Evolutionary conservation across 768 basidiomycete genomes (phyloP).

Genomic region (Pholiota molesta): DNA sequence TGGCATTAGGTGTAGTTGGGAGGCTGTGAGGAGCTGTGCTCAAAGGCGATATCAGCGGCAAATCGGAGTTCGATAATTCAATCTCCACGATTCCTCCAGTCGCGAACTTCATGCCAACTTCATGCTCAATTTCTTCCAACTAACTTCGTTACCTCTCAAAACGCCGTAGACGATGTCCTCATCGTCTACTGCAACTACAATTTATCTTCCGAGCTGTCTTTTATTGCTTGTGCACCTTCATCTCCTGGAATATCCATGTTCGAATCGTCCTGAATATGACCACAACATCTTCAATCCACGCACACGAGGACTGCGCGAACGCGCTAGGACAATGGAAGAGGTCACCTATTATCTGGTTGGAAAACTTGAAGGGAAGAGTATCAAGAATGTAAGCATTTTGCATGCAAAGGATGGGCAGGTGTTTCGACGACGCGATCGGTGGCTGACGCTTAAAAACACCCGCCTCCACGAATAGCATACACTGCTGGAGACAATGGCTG

Average conservation of each 20-base stretch:
- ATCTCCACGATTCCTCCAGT: background rate
- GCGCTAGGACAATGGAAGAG: slow-evolving; percentile 55
- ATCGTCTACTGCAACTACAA: background rate
- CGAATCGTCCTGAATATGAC: slow-evolving; percentile 52
- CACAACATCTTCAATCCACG: slow-evolving; percentile 48
- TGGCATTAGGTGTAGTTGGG: too few relatives aligned
- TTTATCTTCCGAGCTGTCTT: slow-evolving; percentile 40
- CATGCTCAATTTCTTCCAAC: too few relatives aligned
- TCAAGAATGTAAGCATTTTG: slow-evolving; percentile 27
- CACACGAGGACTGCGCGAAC: slow-evolving; percentile 50
- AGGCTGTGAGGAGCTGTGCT: too few relatives aligned
- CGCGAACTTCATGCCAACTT: too few relatives aligned
- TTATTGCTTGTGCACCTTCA: slow-evolving; percentile 56
- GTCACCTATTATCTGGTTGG: slow-evolving; percentile 51
- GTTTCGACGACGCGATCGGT: too few relatives aligned
- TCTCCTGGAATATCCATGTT: slow-evolving; percentile 51
- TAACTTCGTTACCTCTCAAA: background rate
- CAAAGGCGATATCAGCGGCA: too few relatives aligned
- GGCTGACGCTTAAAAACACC: too few relatives aligned
- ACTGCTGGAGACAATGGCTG: too few relatives aligned
- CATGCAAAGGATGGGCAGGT: background rate
- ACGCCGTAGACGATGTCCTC: background rate
- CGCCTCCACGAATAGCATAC: too few relatives aligned
- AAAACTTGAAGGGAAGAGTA: slow-evolving; percentile 42
- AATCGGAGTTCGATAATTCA: background rate